Conservation (phyloP, 1,284 basidiomycete genomes). For the Schizopora paradoxa region DNA sequence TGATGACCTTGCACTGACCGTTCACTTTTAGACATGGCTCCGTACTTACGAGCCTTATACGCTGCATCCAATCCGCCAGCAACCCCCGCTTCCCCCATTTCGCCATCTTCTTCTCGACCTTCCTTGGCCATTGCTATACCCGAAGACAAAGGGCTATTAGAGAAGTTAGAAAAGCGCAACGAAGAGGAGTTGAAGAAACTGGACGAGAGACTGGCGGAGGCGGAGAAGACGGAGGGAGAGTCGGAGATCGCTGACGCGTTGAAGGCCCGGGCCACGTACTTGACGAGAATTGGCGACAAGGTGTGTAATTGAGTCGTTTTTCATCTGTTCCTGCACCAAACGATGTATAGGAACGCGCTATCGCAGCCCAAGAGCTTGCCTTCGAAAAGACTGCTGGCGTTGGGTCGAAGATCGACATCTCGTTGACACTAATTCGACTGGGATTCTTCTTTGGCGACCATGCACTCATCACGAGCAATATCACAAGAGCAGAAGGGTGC, state of each 20-base stretch:
- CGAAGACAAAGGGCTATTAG: constrained; percentile 56
- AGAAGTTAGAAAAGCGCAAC: constrained; percentile 73
- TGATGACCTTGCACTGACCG: not conserved
- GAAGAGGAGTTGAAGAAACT: constrained; percentile 70
- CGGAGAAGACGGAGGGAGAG: constrained; percentile 90
- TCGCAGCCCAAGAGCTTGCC: constrained; percentile 81
- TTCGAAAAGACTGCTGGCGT: constrained; percentile 91
- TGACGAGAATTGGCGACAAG: constrained; percentile 91
- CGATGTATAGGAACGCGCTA: constrained; percentile 63
- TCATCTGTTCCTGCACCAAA: not conserved
- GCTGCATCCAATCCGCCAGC: constrained; percentile 15
- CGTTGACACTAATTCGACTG: constrained; percentile 83
- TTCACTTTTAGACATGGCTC: constrained; percentile 67
- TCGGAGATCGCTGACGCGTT: constrained; percentile 89
- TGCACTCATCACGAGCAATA: constrained; percentile 65
- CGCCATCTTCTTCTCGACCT: constrained; percentile 16
- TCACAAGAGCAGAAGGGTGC: constrained; percentile 80
- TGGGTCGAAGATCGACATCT: constrained; percentile 91
- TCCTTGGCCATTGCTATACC: constrained; percentile 33
- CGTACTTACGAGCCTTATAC: constrained; percentile 62
- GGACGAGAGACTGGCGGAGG: constrained; percentile 78
- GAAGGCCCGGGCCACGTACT: constrained; percentile 80
- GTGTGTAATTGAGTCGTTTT: constrained; percentile 32
- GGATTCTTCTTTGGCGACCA: constrained; percentile 90
- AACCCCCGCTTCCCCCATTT: constrained; percentile 25